Evolutionary conservation across 2,329 filamentous ascomycete genomes (phyloP).

Genomic region (Ceratocystis lukuohia): DNA sequence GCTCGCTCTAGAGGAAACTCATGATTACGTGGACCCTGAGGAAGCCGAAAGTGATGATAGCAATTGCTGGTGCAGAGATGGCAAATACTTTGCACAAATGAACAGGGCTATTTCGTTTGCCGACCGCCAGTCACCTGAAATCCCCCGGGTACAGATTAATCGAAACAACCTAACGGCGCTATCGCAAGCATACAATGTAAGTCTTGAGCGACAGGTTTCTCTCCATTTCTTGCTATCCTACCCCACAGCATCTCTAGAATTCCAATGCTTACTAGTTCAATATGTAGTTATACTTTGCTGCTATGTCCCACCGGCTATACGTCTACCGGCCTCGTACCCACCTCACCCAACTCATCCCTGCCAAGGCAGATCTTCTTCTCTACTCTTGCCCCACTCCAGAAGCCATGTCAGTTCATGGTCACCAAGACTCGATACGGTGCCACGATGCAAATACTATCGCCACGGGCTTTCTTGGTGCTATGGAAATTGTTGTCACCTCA

Average conservation of each 20-base stretch:
- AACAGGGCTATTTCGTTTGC: not conserved
- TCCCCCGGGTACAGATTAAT: conserved; percentile 26
- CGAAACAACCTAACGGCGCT: conserved; percentile 45
- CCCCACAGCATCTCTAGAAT: not conserved
- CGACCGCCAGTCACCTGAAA: not conserved
- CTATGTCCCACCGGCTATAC: conserved; percentile 43
- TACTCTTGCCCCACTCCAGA: conserved; percentile 31
- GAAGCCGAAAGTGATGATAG: accelerated
- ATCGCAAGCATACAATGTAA: conserved; percentile 43
- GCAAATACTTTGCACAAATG: not conserved
- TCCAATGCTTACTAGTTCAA: not conserved
- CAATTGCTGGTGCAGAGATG: not conserved
- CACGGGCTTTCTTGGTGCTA: conserved; percentile 52
- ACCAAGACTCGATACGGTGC: conserved; percentile 36
- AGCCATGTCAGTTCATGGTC: conserved; percentile 34
- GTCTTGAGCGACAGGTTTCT: conserved; percentile 19
- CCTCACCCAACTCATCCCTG: conserved; percentile 35
- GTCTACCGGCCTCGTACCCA: conserved; percentile 40
- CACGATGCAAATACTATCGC: conserved; percentile 59
- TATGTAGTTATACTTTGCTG: conserved; percentile 45
- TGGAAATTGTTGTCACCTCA: conserved; percentile 54
- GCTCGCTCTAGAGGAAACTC: not conserved
- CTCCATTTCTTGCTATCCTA: not conserved
- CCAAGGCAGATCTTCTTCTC: conserved; percentile 38
- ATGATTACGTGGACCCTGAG: too few relatives aligned